Evolutionary conservation across 2,329 filamentous ascomycete species (phyloP).

Genomic region (Pyricularia pennisetigena): DNA sequence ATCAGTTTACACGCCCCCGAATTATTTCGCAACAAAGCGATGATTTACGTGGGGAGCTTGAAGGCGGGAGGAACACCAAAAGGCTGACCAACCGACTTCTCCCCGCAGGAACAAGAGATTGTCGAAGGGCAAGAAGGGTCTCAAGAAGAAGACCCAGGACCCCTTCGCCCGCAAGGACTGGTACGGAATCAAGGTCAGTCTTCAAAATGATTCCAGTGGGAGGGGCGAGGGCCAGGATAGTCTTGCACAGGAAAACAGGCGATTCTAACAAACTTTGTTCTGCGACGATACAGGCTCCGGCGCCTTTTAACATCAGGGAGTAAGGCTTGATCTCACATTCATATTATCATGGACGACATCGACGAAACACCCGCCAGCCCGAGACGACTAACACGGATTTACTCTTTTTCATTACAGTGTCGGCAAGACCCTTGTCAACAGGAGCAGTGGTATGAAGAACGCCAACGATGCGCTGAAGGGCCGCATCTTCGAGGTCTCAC

Average conservation of each 20-base stretch:
- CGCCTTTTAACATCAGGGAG: slow-evolving; percentile 94
- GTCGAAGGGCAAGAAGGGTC: slow-evolving; percentile 99
- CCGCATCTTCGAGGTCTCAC: slow-evolving; percentile 96
- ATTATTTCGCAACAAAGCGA: background rate
- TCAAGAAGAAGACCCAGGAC: slow-evolving; percentile 99
- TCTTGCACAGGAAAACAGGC: background rate
- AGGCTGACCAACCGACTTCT: slow-evolving; percentile 8
- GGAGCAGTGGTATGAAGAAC: slow-evolving; percentile 99
- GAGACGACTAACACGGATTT: slow-evolving; percentile 6
- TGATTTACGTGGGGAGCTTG: background rate
- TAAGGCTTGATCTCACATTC: slow-evolving; percentile 45
- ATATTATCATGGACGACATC: slow-evolving; percentile 3
- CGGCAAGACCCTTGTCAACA: slow-evolving; percentile 99
- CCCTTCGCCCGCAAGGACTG: slow-evolving; percentile 99
- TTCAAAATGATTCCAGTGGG: background rate
- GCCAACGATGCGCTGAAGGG: slow-evolving; percentile 99
- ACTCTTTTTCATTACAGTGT: slow-evolving; percentile 52
- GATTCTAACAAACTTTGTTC: background rate
- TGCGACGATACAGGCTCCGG: slow-evolving; percentile 58
- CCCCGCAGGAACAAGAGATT: slow-evolving; percentile 90
- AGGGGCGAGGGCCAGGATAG: background rate
- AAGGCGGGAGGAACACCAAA: slow-evolving; percentile 6
- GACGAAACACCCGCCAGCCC: background rate
- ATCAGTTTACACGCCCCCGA: background rate
- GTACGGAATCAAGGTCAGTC: slow-evolving; percentile 85